Evolutionary conservation across 768 basidiomycete species (phyloP).

Genomic region (Russula emetica): DNA sequence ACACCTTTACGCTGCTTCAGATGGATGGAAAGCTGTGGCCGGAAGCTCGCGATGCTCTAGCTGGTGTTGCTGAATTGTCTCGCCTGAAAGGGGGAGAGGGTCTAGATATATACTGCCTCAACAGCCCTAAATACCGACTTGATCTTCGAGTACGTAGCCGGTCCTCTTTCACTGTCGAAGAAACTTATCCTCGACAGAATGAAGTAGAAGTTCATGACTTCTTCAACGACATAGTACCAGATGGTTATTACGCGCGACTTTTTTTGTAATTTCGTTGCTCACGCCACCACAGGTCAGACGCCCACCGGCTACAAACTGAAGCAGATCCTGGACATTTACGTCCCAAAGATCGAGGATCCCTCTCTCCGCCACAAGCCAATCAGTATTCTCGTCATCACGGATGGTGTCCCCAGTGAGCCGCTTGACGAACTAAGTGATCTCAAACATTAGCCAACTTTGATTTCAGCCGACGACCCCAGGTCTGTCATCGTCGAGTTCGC

Average conservation of each 20-base stretch:
- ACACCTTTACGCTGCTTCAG: conserved; percentile 23
- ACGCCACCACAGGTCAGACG: conserved; percentile 33
- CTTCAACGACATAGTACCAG: conserved; percentile 20
- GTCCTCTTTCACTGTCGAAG: conserved; percentile 23
- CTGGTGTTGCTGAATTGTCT: conserved; percentile 39
- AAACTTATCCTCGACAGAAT: conserved; percentile 9
- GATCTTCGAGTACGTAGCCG: conserved; percentile 31
- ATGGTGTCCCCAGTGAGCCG: conserved; percentile 39
- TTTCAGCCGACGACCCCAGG: conserved; percentile 29
- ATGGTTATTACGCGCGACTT: not conserved
- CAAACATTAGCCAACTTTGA: not conserved
- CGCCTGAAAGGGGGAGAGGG: conserved; percentile 39
- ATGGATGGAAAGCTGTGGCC: conserved; percentile 43
- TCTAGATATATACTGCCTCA: conserved; percentile 44
- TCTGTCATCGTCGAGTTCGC: conserved; percentile 27
- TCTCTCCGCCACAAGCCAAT: conserved; percentile 37
- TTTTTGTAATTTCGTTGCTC: conserved; percentile 16
- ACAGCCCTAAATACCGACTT: conserved; percentile 26
- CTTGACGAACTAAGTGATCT: conserved; percentile 4
- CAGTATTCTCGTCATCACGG: conserved; percentile 38
- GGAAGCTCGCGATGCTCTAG: conserved; percentile 41
- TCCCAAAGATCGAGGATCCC: conserved; percentile 34
- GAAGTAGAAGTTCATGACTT: conserved; percentile 13
- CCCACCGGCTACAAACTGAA: conserved; percentile 39
- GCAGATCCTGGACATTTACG: conserved; percentile 38